Base-by-base conservation (phyloP, 179 eudicot species). In the Corrigiola litoralis region DNA sequence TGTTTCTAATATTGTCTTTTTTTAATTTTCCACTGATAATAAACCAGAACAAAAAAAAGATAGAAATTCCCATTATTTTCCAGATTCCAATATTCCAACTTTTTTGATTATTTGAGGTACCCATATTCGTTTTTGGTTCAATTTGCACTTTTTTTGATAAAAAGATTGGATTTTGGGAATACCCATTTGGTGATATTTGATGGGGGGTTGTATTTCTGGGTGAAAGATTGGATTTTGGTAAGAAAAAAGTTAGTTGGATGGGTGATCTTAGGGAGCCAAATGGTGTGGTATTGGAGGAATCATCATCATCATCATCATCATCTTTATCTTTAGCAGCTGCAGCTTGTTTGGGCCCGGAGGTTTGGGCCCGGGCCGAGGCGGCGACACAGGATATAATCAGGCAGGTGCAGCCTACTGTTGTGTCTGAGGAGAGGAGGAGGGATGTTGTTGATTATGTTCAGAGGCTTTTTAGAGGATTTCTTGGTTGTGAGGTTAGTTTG, bases 371-470 rank as follows among this genome's bases (percentile, higher is more conserved):
- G 40, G 88, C 89, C 3, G 95, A 89, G 64, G 72, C 42, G 67
- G 81, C 79, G 3, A 67, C 87, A 4, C 58, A 61, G 68, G 81
- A 73, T 45, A 89, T 89, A 42, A 78, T 87, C 28, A 31, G 72
- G 14, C 76, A 72, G 80, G 82, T 87, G 48, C 95, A 78, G 73
- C 94, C 96, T 13, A 85, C 87, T 69, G 73, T 69, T 33, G 82
- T 73, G n/a, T 87, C 96, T 29, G 89, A 89, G 68, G 80, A 72
- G 56, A 83, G 83, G 69, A 80, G 96, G 58, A 75, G 51, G 54
- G 71, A 69, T 71, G 87, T 89, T 13, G 72, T 89, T 69, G 87
- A 83, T 73, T 89, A 87, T 74, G 84, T 89, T 55, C 89, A 85
- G 67, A 74, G 84, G 67, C 73, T 89, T 52, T 60, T 89, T 25